phyloP scores from a whole-genome alignment of 371 early-diverging fungal species.

The Circinella minor region DNA sequence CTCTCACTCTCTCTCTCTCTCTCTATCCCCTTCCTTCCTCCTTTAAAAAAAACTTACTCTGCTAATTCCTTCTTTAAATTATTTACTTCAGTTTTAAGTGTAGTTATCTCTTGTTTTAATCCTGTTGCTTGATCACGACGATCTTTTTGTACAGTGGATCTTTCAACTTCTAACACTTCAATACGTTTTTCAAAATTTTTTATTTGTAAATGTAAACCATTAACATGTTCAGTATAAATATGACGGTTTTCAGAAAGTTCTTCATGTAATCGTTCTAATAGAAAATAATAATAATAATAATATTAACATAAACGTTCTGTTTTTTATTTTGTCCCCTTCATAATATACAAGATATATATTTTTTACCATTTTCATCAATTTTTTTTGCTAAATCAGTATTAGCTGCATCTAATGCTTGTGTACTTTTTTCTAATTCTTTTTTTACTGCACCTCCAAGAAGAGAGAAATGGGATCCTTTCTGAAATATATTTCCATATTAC shows the following conservation, averaged over 20 bases:
- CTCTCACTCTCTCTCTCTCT: no score
- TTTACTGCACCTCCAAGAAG: constrained; percentile 62
- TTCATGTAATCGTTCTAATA: constrained; percentile 52
- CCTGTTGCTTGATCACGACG: constrained; percentile 24
- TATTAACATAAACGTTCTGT: no score
- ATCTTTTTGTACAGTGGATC: constrained; percentile 34
- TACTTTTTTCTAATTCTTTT: constrained; percentile 64
- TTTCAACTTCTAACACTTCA: constrained; percentile 54
- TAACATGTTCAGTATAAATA: constrained; percentile 58
- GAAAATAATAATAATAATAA: not conserved
- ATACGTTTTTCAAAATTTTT: constrained; percentile 58
- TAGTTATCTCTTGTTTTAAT: constrained; percentile 32
- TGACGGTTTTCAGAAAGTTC: constrained; percentile 57
- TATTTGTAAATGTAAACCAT: constrained; percentile 56
- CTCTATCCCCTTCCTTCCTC: no score
- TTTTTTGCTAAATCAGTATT: constrained; percentile 59
- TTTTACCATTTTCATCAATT: constrained; percentile 71
- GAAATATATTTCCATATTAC: not conserved
- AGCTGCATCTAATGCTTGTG: constrained; percentile 57
- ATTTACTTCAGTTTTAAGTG: constrained; percentile 33
- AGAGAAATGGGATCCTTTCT: constrained; percentile 56
- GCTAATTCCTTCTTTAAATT: constrained; percentile 29
- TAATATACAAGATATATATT: no score
- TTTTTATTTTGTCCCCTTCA: constrained; percentile 6
- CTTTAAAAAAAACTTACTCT: constrained; percentile 25